phyloP scores from a whole-genome alignment of 78 protist species.

The Dictyostelium intermedium region DNA sequence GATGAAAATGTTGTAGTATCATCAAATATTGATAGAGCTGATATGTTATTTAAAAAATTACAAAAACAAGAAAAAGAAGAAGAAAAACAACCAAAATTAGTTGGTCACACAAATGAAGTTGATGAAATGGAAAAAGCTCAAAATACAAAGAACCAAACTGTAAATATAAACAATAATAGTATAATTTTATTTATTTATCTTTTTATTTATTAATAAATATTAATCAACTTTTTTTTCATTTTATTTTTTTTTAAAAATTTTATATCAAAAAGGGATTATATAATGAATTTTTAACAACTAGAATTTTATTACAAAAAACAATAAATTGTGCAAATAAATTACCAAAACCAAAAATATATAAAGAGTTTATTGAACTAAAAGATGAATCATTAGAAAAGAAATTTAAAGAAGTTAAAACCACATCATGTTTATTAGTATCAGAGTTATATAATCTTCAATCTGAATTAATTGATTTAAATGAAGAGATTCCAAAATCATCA shows the following conservation, averaged over 20 bases:
- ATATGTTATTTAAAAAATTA: conserved; percentile 18
- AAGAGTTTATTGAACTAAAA: not conserved
- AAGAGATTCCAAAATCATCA: not conserved
- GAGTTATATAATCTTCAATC: conserved; percentile 19
- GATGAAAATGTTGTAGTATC: not conserved
- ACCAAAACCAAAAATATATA: conserved; percentile 48
- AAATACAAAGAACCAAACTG: conserved; percentile 53
- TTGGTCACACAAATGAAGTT: not conserved
- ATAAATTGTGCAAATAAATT: conserved; percentile 19
- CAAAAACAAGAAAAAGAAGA: conserved; percentile 17
- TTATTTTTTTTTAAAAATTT: too few species aligned
- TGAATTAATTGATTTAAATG: conserved; percentile 16
- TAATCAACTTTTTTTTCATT: too few species aligned
- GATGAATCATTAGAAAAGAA: not conserved
- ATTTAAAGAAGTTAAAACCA: not conserved
- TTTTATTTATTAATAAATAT: too few species aligned
- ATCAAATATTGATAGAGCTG: conserved; percentile 38
- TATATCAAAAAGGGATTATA: too few species aligned
- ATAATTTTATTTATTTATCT: too few species aligned
- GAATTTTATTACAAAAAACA: conserved; percentile 52
- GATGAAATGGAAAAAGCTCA: conserved; percentile 50
- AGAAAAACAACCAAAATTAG: not conserved
- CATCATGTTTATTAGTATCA: not conserved
- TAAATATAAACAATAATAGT: not conserved
- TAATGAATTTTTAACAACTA: conserved; percentile 47